These are phyloP conservation scores for Moricandia arvensis DNA, from an alignment of 345 rosid species.

Conservation along the genomic window DNA sequence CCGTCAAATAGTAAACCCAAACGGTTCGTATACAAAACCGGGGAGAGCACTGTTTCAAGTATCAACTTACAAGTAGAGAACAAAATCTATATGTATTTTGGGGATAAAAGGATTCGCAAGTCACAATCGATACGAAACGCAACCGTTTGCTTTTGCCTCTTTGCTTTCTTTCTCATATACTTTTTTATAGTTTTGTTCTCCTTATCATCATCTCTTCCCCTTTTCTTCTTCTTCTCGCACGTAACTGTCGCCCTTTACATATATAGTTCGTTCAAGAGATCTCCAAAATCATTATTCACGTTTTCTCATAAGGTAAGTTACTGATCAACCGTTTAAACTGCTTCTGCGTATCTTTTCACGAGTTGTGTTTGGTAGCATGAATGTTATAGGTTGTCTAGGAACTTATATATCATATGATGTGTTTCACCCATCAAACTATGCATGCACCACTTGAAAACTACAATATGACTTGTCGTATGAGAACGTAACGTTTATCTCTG, in stretches of 20 bases:
- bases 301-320: background rate
- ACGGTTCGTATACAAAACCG: background rate
- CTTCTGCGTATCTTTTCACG: background rate
- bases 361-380: background rate
- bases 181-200: background rate
- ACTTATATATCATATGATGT: background rate
- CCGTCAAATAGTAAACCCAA: constrained; percentile 10
- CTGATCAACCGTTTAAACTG: background rate
- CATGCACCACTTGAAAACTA: background rate
- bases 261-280: background rate
- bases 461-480: background rate
- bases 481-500: background rate
- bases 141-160: background rate
- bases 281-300: background rate
- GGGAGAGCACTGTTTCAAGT: constrained; percentile 24
- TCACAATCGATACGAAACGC: constrained; percentile 13
- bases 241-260: background rate
- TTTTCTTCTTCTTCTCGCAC: background rate
- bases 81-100: constrained; percentile 4
- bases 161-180: background rate
- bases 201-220: background rate
- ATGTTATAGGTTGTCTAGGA: background rate
- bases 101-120: constrained; percentile 38
- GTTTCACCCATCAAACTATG: background rate
- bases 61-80: constrained; percentile 26